Evolutionary conservation across 129 eudicot genomes (phyloP).

Genomic region (Pulicaria dysenterica): DNA sequence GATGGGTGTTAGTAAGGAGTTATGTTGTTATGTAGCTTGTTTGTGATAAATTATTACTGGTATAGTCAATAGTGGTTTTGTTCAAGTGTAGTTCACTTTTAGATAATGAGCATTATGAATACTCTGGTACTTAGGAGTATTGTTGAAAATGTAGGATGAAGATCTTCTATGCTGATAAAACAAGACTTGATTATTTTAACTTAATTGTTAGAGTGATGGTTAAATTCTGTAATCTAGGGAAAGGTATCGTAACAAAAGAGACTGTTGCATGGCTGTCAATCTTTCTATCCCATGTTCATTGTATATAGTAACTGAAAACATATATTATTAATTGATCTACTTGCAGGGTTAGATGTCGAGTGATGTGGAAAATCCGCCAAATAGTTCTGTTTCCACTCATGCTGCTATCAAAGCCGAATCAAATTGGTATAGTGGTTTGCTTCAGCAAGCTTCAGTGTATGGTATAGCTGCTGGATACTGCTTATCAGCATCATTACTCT

Average conservation of each 20-base stretch:
- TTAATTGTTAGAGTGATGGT: neutral
- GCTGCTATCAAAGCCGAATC: slow-evolving; percentile 42
- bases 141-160: neutral
- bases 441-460: slow-evolving; percentile 76
- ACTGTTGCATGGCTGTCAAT: neutral
- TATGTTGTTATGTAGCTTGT: too few relatives aligned
- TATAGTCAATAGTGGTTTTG: too few relatives aligned
- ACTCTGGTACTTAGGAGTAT: too few relatives aligned
- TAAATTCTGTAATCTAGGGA: neutral
- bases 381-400: slow-evolving; percentile 35
- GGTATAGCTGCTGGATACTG: slow-evolving; percentile 96
- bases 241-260: neutral
- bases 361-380: slow-evolving; percentile 59
- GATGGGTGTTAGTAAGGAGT: too few relatives aligned
- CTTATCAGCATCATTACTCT: slow-evolving; percentile 87
- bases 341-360: slow-evolving; percentile 40
- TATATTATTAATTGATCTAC: neutral
- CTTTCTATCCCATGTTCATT: neutral
- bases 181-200: neutral
- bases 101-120: too few relatives aligned
- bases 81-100: too few relatives aligned
- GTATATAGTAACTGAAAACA: neutral
- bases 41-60: too few relatives aligned
- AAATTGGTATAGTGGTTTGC: slow-evolving; percentile 57
- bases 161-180: neutral